Evolutionary conservation across 108 stramenopile species (phyloP).

Genomic region (Cylindrotheca fusiformis): DNA sequence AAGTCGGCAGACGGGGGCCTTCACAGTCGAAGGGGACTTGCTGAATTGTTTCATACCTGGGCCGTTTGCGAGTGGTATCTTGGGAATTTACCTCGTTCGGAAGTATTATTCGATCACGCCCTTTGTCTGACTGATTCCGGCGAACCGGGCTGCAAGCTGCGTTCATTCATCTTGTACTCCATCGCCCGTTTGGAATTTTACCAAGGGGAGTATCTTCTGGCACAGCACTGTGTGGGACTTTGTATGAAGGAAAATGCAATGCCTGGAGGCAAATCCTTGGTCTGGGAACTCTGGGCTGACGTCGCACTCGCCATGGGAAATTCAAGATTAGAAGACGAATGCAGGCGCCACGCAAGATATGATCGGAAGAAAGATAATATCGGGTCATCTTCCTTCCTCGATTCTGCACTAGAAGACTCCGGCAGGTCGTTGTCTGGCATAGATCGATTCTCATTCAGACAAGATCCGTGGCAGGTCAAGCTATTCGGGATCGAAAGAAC

Average conservation of each 20-base stretch:
- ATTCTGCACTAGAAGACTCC: conserved; percentile 1
- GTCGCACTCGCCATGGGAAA: conserved; percentile 65
- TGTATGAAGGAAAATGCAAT: conserved; percentile 63
- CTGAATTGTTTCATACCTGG: conserved; percentile 59
- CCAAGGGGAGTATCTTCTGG: conserved; percentile 50
- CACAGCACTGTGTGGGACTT: conserved; percentile 75
- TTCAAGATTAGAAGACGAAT: conserved; percentile 40
- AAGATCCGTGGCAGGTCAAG: conserved; percentile 36
- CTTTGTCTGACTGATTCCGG: conserved; percentile 48
- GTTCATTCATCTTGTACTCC: conserved; percentile 61
- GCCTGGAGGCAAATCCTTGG: conserved; percentile 47
- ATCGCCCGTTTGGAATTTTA: conserved; percentile 57
- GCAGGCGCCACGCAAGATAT: conserved; percentile 10
- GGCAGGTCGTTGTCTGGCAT: not conserved
- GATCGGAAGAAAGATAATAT: not conserved
- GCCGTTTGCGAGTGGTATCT: conserved; percentile 78
- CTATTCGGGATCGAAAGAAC: conserved; percentile 3
- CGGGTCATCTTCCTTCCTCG: not conserved
- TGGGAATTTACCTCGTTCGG: conserved; percentile 43
- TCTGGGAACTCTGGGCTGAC: conserved; percentile 72
- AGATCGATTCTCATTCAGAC: conserved; percentile 22
- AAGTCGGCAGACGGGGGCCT: conserved; percentile 9
- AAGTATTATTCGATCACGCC: conserved; percentile 70
- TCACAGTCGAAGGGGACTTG: conserved; percentile 33
- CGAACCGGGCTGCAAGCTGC: conserved; percentile 33